These are phyloP conservation scores for Arxiozyma slooffiae DNA, from an alignment of 1,139 yeast genomes.

Conservation along the genomic window DNA sequence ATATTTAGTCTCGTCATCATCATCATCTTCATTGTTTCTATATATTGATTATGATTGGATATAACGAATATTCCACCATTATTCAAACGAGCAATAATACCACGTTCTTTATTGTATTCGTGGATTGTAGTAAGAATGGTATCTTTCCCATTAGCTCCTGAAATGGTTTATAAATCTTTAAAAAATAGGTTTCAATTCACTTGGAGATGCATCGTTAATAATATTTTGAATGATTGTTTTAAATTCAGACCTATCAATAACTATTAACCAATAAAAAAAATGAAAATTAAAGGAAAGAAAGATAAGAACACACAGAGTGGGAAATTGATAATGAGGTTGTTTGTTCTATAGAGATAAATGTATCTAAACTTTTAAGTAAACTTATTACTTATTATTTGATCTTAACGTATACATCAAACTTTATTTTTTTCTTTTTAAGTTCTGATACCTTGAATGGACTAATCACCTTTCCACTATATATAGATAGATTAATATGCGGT, in stretches of 20 bases:
- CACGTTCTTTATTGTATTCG: conserved; percentile 37
- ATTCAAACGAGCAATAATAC: conserved; percentile 34
- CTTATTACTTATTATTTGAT: too few relatives aligned
- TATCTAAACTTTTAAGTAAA: too few relatives aligned
- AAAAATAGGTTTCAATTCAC: conserved; percentile 31
- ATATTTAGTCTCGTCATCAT: conserved; percentile 26
- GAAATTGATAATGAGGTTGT: too few relatives aligned
- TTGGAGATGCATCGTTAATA: conserved; percentile 30
- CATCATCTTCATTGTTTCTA: background rate
- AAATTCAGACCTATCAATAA: conserved; percentile 11
- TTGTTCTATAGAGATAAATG: too few relatives aligned
- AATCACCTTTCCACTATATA: too few relatives aligned
- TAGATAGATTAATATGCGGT: too few relatives aligned
- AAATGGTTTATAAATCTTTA: conserved; percentile 27
- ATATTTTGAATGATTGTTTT: conserved; percentile 21
- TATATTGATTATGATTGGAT: conserved; percentile 37
- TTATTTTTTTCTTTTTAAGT: too few relatives aligned
- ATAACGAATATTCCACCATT: conserved; percentile 32
- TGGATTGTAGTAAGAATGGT: conserved; percentile 33
- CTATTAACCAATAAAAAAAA: background rate
- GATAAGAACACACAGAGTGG: too few relatives aligned
- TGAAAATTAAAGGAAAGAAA: too few relatives aligned
- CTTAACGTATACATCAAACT: too few relatives aligned
- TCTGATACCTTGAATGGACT: too few relatives aligned
- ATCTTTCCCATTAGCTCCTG: conserved; percentile 28